These are phyloP conservation scores for Plantago elongata DNA, from an alignment of 257 asterid genomes.

Conservation along the genomic window DNA sequence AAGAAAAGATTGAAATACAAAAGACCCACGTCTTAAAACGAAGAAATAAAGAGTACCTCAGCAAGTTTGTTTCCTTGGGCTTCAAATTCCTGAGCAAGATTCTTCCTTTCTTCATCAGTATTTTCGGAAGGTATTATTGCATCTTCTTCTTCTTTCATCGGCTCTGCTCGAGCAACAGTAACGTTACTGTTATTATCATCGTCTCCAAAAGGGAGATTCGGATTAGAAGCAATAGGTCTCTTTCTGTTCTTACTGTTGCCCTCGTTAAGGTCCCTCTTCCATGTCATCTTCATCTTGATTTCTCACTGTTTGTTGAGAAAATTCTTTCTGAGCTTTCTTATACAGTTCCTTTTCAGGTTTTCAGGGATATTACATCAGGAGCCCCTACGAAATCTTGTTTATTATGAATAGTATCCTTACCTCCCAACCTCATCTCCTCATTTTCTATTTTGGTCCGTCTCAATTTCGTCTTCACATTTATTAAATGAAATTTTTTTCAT, in stretches of 20 bases:
- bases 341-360: too few relatives aligned
- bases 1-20: neutral
- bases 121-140: constrained; percentile 20
- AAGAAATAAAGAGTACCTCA: constrained; percentile 37
- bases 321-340: constrained; percentile 22
- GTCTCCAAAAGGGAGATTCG: constrained; percentile 52
- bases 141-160: constrained; percentile 11
- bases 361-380: too few relatives aligned
- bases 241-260: constrained; percentile 41
- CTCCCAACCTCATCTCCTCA: too few relatives aligned
- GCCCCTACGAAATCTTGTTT: too few relatives aligned
- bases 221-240: constrained; percentile 38
- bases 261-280: constrained; percentile 52
- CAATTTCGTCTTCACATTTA: too few relatives aligned
- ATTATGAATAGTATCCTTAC: too few relatives aligned
- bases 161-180: constrained; percentile 10
- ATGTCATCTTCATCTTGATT: constrained; percentile 71
- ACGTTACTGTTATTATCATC: constrained; percentile 30
- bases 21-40: neutral
- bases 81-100: constrained; percentile 48
- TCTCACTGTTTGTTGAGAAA: constrained; percentile 19
- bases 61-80: constrained; percentile 74
- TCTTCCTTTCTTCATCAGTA: constrained; percentile 30
- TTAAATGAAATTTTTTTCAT: too few relatives aligned
- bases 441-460: too few relatives aligned